Evolutionary conservation across 2,329 filamentous ascomycete species (phyloP), one percentile per base, ranked within the genome.

Genomic region (Diaporthe ilicicola): DNA sequence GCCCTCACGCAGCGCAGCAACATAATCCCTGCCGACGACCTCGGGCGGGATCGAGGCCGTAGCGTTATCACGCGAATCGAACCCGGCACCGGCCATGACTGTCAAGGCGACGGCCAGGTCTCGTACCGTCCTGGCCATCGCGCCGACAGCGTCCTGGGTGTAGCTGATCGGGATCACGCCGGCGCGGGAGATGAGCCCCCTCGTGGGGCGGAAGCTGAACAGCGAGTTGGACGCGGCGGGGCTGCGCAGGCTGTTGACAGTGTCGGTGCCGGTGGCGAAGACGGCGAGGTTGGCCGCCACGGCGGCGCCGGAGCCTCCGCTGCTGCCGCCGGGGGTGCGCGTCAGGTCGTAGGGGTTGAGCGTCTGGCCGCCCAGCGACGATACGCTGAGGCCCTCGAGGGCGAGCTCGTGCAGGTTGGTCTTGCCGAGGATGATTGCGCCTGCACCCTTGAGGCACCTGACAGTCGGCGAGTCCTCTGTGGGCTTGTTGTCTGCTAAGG

Each of bases 261-360:
- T 90, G 74, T 91, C 88, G 1, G 87, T 89, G 0, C 89, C 89
- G 12, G 87, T 87, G 0, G 86, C 89, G 3, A 89, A 82, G 0
- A 92, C 82, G 1, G 86, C 87, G 69, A 92, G 85, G 27, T 85
- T 88, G 15, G 80, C 76, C 4, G 80, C 89, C 34, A 92, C 81
- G 0, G 88, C 89, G 0, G 88, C 89, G 0, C 88, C 89, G 0
- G 88, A 90, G 0, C 90, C 90, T 13, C 90, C 90, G 37, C 88
- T 90, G 54, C 87, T 90, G 1, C 90, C 90, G 4, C 90, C 90
- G 0, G 90, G 90, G 0, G 90, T 92, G n/a, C 92, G 86, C 0
- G 84, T 84, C 1, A 82, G 78, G 77, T 93, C 90, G 74, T 94
- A 93, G 0, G 90, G 89, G 76, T 92, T 92, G 72, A 88, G 77